phyloP scores from a whole-genome alignment of 2,329 filamentous ascomycete species.

The Lachnum nothofagi region DNA sequence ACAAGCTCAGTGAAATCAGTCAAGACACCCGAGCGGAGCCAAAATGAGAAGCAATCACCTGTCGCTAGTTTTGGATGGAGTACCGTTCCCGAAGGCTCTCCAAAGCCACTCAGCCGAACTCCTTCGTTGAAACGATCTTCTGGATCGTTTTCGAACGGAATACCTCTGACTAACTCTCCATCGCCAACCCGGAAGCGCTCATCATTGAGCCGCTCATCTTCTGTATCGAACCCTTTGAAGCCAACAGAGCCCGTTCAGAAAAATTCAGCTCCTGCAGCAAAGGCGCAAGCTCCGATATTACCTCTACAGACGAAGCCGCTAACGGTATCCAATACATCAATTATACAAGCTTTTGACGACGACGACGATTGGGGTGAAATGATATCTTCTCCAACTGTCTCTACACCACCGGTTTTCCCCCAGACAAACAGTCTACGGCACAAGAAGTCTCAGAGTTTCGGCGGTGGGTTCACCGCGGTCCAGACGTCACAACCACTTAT shows the following conservation, averaged over 20 bases:
- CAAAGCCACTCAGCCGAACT: neutral
- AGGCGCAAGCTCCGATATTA: neutral
- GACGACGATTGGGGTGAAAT: constrained; percentile 38
- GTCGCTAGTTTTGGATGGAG: constrained; percentile 27
- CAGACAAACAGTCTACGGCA: constrained; percentile 11
- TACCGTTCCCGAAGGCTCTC: neutral
- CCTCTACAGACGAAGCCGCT: neutral
- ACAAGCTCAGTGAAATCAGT: constrained; percentile 20
- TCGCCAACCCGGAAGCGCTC: neutral
- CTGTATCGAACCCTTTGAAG: neutral
- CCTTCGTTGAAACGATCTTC: neutral
- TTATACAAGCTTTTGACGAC: constrained; percentile 19
- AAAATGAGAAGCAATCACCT: constrained; percentile 5
- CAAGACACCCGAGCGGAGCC: constrained; percentile 6
- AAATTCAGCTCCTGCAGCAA: neutral
- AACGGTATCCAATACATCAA: neutral
- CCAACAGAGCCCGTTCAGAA: neutral
- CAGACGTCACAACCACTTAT: neutral
- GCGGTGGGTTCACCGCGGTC: neutral
- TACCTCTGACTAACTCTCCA: neutral
- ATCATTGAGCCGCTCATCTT: constrained; percentile 1
- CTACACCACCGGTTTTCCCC: constrained; percentile 12
- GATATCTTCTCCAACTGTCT: constrained; percentile 31
- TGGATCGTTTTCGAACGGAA: neutral
- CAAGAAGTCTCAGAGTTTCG: constrained; percentile 23